phyloP scores from a whole-genome alignment of 2,329 filamentous ascomycete genomes.

The Apiospora malaysiana region DNA sequence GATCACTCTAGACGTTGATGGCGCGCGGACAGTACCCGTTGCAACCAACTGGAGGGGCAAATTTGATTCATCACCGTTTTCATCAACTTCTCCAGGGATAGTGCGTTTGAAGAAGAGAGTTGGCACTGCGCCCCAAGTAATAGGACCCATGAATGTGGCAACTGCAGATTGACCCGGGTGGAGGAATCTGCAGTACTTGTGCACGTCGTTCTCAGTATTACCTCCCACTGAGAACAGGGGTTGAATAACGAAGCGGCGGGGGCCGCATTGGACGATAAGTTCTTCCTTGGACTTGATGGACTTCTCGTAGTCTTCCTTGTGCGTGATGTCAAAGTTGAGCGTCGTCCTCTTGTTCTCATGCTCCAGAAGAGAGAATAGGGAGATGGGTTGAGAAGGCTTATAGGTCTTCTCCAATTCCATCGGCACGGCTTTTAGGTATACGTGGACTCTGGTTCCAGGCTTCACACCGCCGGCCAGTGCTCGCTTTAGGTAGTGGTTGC shows the following conservation, averaged over 20 bases:
- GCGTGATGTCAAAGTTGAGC: constrained; percentile 87
- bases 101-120: constrained; percentile 82
- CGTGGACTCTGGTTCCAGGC: constrained; percentile 80
- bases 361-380: constrained; percentile 84
- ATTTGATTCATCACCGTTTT: constrained; percentile 48
- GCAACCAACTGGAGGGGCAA: constrained; percentile 74
- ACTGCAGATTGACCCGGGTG: constrained; percentile 91
- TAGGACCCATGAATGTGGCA: constrained; percentile 85
- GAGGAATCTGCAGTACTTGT: constrained; percentile 93
- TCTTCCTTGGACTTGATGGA: constrained; percentile 93
- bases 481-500: constrained; percentile 78
- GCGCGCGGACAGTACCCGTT: constrained; percentile 85
- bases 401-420: constrained; percentile 52
- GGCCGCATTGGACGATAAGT: constrained; percentile 88
- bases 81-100: constrained; percentile 49
- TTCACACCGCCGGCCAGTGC: constrained; percentile 86
- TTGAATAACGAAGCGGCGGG: constrained; percentile 84
- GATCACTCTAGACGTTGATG: constrained; percentile 78
- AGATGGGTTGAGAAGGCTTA: constrained; percentile 64
- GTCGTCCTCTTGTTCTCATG: constrained; percentile 95
- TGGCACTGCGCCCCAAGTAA: constrained; percentile 93
- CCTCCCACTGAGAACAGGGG: constrained; percentile 90
- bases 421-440: constrained; percentile 69
- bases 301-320: constrained; percentile 75
- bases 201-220: constrained; percentile 92